A percentile compares a stretch with the other conserved stretches of the same genome.
These are phyloP conservation scores for Diaporthe sp. DNA, from an alignment of 2,329 filamentous ascomycete species.

Conservation along the genomic window DNA sequence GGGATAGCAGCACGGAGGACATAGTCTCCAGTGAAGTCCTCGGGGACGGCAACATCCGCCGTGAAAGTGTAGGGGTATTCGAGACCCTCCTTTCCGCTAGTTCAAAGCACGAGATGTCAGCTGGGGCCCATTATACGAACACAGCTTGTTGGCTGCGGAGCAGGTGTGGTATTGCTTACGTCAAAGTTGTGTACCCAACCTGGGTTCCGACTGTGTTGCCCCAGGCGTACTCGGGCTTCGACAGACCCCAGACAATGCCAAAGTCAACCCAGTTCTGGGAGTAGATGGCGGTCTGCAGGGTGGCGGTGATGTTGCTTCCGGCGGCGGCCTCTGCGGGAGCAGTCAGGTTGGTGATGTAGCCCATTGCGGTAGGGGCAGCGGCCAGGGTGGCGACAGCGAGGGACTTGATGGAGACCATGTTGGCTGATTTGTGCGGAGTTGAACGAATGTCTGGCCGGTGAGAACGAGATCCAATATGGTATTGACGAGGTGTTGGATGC, in stretches of 20 bases:
- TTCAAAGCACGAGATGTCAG: not conserved
- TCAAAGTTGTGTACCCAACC: slow-evolving; percentile 48
- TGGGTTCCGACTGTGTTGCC: slow-evolving; percentile 47
- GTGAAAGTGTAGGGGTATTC: slow-evolving; percentile 38
- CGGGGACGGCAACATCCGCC: slow-evolving; percentile 22
- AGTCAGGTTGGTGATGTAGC: slow-evolving; percentile 46
- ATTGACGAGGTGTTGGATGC: slow-evolving; percentile 21
- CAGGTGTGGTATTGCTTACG: not conserved
- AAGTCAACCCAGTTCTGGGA: slow-evolving; percentile 54
- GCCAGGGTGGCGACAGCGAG: slow-evolving; percentile 45
- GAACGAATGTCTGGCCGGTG: slow-evolving; percentile 9
- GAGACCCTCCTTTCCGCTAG: slow-evolving; percentile 31
- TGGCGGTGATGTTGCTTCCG: slow-evolving; percentile 47
- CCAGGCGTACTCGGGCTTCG: slow-evolving; percentile 38
- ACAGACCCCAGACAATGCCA: slow-evolving; percentile 50
- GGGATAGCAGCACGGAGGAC: slow-evolving; percentile 35
- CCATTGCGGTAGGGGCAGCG: slow-evolving; percentile 45
- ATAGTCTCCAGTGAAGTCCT: slow-evolving; percentile 28
- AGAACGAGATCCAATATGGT: not conserved
- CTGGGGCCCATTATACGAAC: not conserved
- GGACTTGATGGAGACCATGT: slow-evolving; percentile 39
- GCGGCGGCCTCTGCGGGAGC: slow-evolving; percentile 46
- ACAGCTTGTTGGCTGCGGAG: not conserved
- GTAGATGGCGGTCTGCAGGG: slow-evolving; percentile 49
- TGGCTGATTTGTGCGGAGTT: slow-evolving; percentile 10